Base-by-base conservation (phyloP, 768 basidiomycete genomes). In the Candolleomyces aberdarensis region DNA sequence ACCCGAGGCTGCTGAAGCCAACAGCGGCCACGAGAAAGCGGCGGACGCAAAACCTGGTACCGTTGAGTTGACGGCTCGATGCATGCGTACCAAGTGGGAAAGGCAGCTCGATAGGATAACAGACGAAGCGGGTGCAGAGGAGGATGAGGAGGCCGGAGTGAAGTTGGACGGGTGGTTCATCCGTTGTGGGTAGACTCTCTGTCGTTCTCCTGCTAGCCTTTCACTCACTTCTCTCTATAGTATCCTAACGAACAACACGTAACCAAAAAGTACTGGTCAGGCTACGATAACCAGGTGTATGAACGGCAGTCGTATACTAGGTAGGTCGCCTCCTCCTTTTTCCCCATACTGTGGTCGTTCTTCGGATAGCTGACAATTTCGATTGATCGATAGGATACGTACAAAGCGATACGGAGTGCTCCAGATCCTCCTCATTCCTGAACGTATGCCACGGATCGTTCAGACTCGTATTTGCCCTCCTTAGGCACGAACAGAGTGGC, bases 311-410 rank as follows among this genome's bases (percentile, higher is more conserved):
- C n/a, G n/a, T n/a, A 0, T 92, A 92, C 68, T 91, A 89, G 89
- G 87, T 88, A 59, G 7, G 80, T 64, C 53, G 52, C 43, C 57
- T 15, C 9, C 40, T 15, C 48, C 11, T 3, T 59, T 19, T 58
- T 8, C 29, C 56, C 44, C 0, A 39, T 49, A n/a, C 58, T 29
- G 8, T 31, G n/a, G n/a, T n/a, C n/a, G n/a, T n/a, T n/a, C n/a
- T n/a, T n/a, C n/a, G n/a, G n/a, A n/a, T n/a, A n/a, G n/a, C n/a
- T n/a, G n/a, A n/a, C n/a, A n/a, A n/a, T n/a, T n/a, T n/a, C n/a
- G n/a, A n/a, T n/a, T n/a, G n/a, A n/a, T n/a, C n/a, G n/a, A n/a
- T 66, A 89, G 88, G 90, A 94, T 66, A 92, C 86, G 0, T 94
- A 82, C 70, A 85, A 91, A 14, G 90, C 91, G 0, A 82, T 83